A percentile compares a stretch with the other conserved stretches of the same genome.
These are phyloP conservation scores for Spergularia azorica DNA, from an alignment of 179 eudicot species.

Conservation along the genomic window DNA sequence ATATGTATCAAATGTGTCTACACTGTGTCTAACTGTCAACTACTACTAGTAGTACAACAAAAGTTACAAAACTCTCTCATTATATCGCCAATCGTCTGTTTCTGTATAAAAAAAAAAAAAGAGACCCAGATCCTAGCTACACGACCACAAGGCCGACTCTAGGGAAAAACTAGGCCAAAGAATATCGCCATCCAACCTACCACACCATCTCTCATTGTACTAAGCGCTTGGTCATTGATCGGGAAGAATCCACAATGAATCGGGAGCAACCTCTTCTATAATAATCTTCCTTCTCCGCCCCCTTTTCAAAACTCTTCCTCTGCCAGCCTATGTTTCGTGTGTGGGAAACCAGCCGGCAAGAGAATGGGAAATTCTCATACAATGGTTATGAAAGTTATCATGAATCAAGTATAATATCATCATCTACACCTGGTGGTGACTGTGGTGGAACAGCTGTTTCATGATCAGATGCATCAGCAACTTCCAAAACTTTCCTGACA, in stretches of 20 bases:
- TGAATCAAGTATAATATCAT: slow-evolving; percentile 27
- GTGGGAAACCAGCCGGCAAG: slow-evolving; percentile 11
- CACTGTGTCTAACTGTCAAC: slow-evolving; percentile 4
- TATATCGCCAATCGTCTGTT: slow-evolving; percentile 10
- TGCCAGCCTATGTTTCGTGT: background rate
- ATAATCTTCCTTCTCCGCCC: background rate
- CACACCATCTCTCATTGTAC: slow-evolving; percentile 27
- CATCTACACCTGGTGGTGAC: slow-evolving; percentile 55
- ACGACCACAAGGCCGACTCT: slow-evolving; percentile 16
- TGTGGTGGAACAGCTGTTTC: slow-evolving; percentile 70
- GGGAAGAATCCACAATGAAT: slow-evolving; percentile 43
- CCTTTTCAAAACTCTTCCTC: slow-evolving; percentile 12
- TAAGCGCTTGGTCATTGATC: slow-evolving; percentile 63
- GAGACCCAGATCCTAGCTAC: slow-evolving; percentile 15
- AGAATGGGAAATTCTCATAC: slow-evolving; percentile 17
- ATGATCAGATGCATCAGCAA: slow-evolving; percentile 26
- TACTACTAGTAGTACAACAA: slow-evolving; percentile 21
- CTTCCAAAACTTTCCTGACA: slow-evolving; percentile 49
- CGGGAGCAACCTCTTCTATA: slow-evolving; percentile 9
- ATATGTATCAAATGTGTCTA: slow-evolving; percentile 19
- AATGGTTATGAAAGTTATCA: slow-evolving; percentile 19
- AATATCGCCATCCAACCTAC: slow-evolving; percentile 3
- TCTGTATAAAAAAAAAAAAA: slow-evolving; percentile 29
- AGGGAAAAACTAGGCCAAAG: slow-evolving; percentile 22
- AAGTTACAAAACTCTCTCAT: slow-evolving; percentile 1